Base-by-base conservation (phyloP, 305 asterid species). In the Salvia sclarea region DNA sequence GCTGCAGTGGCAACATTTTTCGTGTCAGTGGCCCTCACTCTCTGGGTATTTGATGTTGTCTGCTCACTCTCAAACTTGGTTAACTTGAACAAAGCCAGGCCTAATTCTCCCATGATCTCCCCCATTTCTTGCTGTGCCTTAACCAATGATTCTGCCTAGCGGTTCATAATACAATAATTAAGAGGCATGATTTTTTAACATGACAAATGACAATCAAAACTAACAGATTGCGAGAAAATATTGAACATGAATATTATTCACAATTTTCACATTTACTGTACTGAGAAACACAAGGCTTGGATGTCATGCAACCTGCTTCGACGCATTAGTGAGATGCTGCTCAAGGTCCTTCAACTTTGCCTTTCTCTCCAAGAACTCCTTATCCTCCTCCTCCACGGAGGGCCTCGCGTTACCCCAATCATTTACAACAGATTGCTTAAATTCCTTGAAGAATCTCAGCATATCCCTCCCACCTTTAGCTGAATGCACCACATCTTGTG, bases 401-500 rank as follows among this genome's bases (percentile, higher is more conserved):
- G 95, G 82, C 80, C 77, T 91, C 0, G 86, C 69, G 18, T 78
- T 88, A 8, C 92, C 91, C 99, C 97, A 94, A 78, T 94, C 99
- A 70, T 90, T 91, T 13, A 83, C 86, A 68, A 93, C 96, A 13
- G 98, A 85, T 64, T 94, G 98, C 78, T 94, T 93, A 85, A 93
- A 76, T 85, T 94, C 98, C 85, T 86, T 91, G 40, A 94, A 89
- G 82, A 87, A 70, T 83, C 99, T 89, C 65, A 94, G 79, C 87
- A 94, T 83, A 81, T 94, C 97, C 75, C 93, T 87, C 72, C 99
- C 98, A 22, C 90, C 89, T 76, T 87, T 94, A 13, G 95, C 98
- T 18, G 93, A 83, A 78, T 87, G 96, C 87, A 84, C 90, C 75
- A 89, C 98, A 79, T 91, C 98, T 78, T 87, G 93, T 0, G 95